Base-by-base conservation (phyloP, 345 rosid species). In the Ailanthus altissimus region DNA sequence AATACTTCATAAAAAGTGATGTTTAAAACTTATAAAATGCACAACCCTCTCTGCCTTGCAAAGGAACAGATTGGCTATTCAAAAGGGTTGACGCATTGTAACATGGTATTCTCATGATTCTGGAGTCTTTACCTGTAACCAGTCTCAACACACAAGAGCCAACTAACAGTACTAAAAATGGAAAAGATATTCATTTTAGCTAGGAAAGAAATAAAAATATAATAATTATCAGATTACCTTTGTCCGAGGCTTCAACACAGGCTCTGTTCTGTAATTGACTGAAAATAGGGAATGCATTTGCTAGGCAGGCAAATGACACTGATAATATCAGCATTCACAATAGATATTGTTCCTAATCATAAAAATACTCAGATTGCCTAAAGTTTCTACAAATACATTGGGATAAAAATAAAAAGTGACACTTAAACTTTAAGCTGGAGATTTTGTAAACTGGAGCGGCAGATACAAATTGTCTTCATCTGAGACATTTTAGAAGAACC, bases 391-490 rank as follows among this genome's bases (percentile, higher is more conserved):
- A 70, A 70, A 32, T 50, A 8, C 23, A 36, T 16, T 36, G 10
- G 60, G 60, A 57, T 32, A 11, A 56, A 70, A 40, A 61, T 32
- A 20, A 53, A 53, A 53, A 12, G 47, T 12, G 5, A 70, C 36
- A 25, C 61, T 70, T 70, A 53, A 36, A 64, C 25, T 51, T 70
- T 36, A 18, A 70, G 28, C n/a, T 5, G 46, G 18, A 70, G 70
- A 8, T 2, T 25, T 67, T 3, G 32, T 21, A 28, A 67, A 14
- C 23, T 2, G 8, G 1, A 18, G 21, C 6, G 58, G 1, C n/a
- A 46, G 14, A n/a, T 54, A 67, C n/a, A 46, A 42, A 14, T 21
- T 45, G 21, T 53, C 58, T 53, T 53, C 18, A 18, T 18, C 58
- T 6, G 3, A 53, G 23, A 5, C 58, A 18, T 18, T 21, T 20